A percentile compares a stretch with the other conserved stretches of the same genome.
Evolutionary conservation across 305 asterid genomes (phyloP).

Genomic region (Fraxinus velutina): DNA sequence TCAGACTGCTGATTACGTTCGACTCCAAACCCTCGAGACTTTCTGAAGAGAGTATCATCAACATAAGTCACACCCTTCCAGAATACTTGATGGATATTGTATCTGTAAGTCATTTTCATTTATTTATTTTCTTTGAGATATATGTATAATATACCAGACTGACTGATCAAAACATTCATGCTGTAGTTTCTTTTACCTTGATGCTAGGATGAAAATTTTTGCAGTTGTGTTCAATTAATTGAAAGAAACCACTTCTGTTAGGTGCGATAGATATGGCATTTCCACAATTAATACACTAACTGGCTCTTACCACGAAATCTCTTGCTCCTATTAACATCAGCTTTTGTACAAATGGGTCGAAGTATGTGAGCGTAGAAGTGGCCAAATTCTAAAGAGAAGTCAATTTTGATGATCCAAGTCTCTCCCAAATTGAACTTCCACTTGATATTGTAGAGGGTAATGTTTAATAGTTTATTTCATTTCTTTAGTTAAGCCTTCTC

Average conservation of each 20-base stretch:
- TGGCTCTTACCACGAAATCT: background rate
- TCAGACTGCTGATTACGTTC: conserved; percentile 62
- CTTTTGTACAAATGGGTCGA: background rate
- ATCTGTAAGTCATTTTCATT: conserved; percentile 45
- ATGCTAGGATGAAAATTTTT: background rate
- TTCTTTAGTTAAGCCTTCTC: background rate
- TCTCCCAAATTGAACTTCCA: background rate
- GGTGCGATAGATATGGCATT: background rate
- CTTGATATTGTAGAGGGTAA: background rate
- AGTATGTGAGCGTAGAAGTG: background rate
- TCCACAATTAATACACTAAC: background rate
- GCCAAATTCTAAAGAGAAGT: background rate
- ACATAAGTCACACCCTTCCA: conserved; percentile 56
- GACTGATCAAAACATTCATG: background rate
- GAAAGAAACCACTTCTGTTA: background rate
- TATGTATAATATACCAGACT: background rate
- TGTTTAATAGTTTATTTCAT: background rate
- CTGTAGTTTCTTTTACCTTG: background rate
- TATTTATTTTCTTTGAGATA: background rate
- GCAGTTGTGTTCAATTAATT: background rate
- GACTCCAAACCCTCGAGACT: conserved; percentile 65
- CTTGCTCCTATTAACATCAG: background rate
- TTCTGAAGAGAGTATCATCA: conserved; percentile 55
- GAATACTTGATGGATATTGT: conserved; percentile 52
- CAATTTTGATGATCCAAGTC: background rate